Evolutionary conservation across 2,329 filamentous ascomycete genomes (phyloP), one percentile per base, ranked within the genome.

Genomic region (Alternaria atra): DNA sequence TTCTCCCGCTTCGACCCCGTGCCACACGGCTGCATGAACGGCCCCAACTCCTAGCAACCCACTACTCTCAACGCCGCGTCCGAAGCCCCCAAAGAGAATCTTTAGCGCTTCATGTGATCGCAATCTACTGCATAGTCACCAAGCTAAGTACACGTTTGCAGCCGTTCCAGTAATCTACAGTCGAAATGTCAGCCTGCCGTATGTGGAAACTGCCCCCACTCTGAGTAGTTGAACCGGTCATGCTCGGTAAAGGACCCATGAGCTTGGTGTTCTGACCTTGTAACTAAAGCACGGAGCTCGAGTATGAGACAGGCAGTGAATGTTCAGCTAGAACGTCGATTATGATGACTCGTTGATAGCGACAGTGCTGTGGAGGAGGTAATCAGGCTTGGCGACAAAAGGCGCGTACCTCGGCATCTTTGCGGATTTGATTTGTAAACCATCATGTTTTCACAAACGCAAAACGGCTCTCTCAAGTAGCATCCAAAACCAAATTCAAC

Each of bases 161-260:
- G 72, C 58, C 56, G 72, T 74, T 76, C 72, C 73, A 76, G 73
- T 60, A 61, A 71, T 76, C 73, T 56, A 76, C 57, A 63, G 64
- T 52, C 34, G 39, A 32, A 25, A 35, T 35, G 23, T 37, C 15
- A 48, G 42, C 46, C 52, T 76, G 52, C 73, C 72, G 40, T 15
- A 71, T 69, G 29, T 15, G 69, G 73, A 59, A 76, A 52, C 66
- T 69, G 63, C 50, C 51, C 54, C 52, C 48, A 39, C 37, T 35
- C 39, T 48, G 17, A 29, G 42, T 20, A 1, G 37, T 25, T 35
- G 25, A 17, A 35, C 23, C 20, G 42, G 32, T 29, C 27, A 59
- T 44, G 39, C 20, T 55, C 42, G 58, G 42, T 23, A 34, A 25
- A 30, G 32, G 47, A 50, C 12, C 15, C 20, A 30, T 40, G 13